Conservation (phyloP, 495 filamentous ascomycete species). For the Pyrenula aspistea region DNA sequence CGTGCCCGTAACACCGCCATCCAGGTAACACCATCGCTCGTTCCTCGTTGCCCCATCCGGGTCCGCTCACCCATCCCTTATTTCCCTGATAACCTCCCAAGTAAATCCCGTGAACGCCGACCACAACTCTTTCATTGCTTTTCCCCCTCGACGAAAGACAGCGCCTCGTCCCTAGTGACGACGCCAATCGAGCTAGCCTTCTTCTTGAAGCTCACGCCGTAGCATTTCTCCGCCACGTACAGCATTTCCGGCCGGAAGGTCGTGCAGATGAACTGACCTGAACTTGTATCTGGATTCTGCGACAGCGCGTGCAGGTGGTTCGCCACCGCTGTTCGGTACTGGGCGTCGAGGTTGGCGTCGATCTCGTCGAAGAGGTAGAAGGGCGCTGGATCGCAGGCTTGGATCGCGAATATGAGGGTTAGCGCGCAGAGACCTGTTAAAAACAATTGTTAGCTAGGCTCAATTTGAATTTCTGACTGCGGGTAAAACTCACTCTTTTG, state of each 20-base stretch:
- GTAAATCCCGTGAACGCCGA: too few relatives aligned
- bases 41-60: not conserved
- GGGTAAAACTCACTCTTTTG: constrained; percentile 75
- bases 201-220: constrained; percentile 86
- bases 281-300: constrained; percentile 23
- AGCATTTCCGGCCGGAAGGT: constrained; percentile 98
- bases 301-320: constrained; percentile 74
- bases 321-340: constrained; percentile 91
- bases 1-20: too few relatives aligned
- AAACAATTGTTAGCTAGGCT: too few relatives aligned
- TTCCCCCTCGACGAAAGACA: constrained; percentile 86
- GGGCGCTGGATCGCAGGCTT: constrained; percentile 90
- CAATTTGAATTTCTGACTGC: too few relatives aligned
- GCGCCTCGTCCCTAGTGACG: constrained; percentile 72
- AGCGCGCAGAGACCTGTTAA: constrained; percentile 75
- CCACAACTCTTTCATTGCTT: constrained; percentile 21
- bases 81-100: not conserved
- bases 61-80: not conserved
- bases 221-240: constrained; percentile 90
- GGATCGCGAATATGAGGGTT: constrained; percentile 96
- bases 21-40: not conserved
- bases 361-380: constrained; percentile 99
- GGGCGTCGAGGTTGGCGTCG: constrained; percentile 94
- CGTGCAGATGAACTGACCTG: constrained; percentile 72
- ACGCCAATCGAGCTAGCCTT: constrained; percentile 90